Conservation (phyloP, 2,329 filamentous ascomycete species). For the Colletotrichum somersetense region DNA sequence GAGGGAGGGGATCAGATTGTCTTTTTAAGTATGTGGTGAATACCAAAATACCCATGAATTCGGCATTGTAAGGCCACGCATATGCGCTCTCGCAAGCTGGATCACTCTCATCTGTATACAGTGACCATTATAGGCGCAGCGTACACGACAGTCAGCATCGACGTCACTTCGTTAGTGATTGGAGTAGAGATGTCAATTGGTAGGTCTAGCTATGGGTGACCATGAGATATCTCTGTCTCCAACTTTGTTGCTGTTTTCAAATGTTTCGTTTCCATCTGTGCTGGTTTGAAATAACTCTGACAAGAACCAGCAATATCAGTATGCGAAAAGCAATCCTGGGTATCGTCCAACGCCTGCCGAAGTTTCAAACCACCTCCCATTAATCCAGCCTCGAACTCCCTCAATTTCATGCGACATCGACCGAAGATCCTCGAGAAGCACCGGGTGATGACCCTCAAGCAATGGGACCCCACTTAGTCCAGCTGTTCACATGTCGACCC, state of each 20-base stretch:
- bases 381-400: not conserved
- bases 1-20: constrained; percentile 39
- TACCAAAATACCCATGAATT: constrained; percentile 42
- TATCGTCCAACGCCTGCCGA: constrained; percentile 35
- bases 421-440: no score
- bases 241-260: constrained; percentile 4
- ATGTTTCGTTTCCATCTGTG: not conserved
- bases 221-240: constrained; percentile 10
- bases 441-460: not conserved
- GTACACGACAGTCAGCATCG: not conserved
- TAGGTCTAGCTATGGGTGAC: constrained; percentile 28
- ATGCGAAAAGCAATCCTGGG: constrained; percentile 31
- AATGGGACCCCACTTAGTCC: constrained; percentile 28
- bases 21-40: constrained; percentile 40
- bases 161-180: not conserved
- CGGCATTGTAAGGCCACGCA: not conserved
- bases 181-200: constrained; percentile 20
- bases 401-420: not conserved
- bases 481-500: constrained; percentile 32
- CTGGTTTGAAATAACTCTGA: constrained; percentile 22
- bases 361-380: constrained; percentile 2
- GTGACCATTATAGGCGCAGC: not conserved
- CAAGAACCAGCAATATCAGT: constrained; percentile 16
- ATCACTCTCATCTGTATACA: not conserved
- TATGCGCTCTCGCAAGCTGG: not conserved